Evolutionary conservation across 1,284 basidiomycete species (phyloP).

Genomic region (Tylopilus sp.): DNA sequence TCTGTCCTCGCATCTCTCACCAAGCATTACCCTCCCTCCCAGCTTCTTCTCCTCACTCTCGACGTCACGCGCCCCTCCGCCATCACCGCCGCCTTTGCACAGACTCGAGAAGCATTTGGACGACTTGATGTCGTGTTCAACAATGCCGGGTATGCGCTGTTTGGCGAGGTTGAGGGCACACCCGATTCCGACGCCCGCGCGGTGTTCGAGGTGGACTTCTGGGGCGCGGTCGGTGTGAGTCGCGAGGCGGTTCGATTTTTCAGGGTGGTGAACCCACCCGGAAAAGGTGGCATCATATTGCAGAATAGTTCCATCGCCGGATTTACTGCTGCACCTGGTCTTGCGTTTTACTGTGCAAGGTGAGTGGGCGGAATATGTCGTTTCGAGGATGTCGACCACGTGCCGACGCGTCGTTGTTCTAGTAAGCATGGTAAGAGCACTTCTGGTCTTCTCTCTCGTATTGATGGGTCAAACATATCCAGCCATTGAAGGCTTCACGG

Average conservation of each 20-base stretch:
- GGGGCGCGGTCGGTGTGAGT: conserved; percentile 10
- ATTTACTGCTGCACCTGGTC: conserved; percentile 4
- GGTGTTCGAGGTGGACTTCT: conserved; percentile 19
- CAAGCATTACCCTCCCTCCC: conserved; percentile 5
- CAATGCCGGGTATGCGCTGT: conserved; percentile 16
- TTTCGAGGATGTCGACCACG: background rate
- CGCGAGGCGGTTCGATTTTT: conserved; percentile 14
- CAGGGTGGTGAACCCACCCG: conserved; percentile 15
- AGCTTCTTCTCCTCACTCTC: conserved; percentile 14
- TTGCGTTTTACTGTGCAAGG: conserved; percentile 14
- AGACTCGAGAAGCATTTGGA: conserved; percentile 8
- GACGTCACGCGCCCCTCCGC: conserved; percentile 17
- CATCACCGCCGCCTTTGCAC: conserved; percentile 15
- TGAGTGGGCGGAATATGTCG: background rate
- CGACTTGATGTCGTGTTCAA: conserved; percentile 23
- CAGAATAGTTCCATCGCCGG: conserved; percentile 19
- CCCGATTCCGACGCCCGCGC: conserved; percentile 8
- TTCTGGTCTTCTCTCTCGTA: background rate
- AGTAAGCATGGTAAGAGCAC: conserved; percentile 18
- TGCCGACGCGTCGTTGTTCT: background rate
- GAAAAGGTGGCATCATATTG: conserved; percentile 9
- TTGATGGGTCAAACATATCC: background rate
- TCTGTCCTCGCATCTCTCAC: conserved; percentile 22
- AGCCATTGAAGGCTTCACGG: conserved; percentile 20
- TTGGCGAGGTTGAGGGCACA: conserved; percentile 13